A percentile compares a stretch with the other conserved stretches of the same genome.
These are phyloP conservation scores for Aspergillus pseudoterreus DNA, from an alignment of 2,329 filamentous ascomycete species.

Conservation along the genomic window DNA sequence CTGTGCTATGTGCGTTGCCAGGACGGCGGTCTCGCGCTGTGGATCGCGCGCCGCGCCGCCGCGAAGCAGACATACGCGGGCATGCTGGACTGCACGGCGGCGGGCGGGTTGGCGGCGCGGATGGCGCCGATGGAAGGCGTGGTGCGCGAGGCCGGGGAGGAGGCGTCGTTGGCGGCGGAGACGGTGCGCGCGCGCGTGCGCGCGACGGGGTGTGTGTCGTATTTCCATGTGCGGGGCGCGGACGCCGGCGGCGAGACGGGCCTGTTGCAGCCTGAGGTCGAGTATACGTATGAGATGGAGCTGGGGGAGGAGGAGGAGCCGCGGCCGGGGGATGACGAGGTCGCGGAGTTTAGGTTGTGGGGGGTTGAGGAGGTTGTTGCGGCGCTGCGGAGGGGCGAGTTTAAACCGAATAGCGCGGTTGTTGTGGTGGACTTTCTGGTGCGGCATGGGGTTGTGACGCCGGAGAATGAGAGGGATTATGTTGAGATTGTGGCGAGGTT, in stretches of 20 bases:
- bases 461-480: slow-evolving; percentile 25
- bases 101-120: slow-evolving; percentile 17
- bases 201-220: slow-evolving; percentile 1
- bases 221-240: slow-evolving; percentile 7
- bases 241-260: slow-evolving; percentile 10
- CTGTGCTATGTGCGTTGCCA: slow-evolving; percentile 28
- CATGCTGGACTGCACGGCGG: slow-evolving; percentile 26
- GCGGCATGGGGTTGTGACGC: slow-evolving; percentile 26
- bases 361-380: slow-evolving; percentile 21
- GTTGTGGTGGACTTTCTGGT: slow-evolving; percentile 33
- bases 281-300: slow-evolving; percentile 34
- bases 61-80: slow-evolving; percentile 27
- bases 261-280: slow-evolving; percentile 26
- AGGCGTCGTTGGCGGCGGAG: slow-evolving; percentile 12
- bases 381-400: slow-evolving; percentile 22
- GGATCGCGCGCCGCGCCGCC: slow-evolving; percentile 23
- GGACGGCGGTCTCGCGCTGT: slow-evolving; percentile 13
- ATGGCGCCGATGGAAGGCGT: slow-evolving; percentile 22
- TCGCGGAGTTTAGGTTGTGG: slow-evolving; percentile 26
- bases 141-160: slow-evolving; percentile 20
- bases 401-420: slow-evolving; percentile 31
- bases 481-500: slow-evolving; percentile 28
- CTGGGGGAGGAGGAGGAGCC: slow-evolving; percentile 19
- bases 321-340: slow-evolving; percentile 26
- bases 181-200: background rate